Evolutionary conservation across 2,329 filamentous ascomycete species (phyloP).

Genomic region (Diaporthe nobilis): DNA sequence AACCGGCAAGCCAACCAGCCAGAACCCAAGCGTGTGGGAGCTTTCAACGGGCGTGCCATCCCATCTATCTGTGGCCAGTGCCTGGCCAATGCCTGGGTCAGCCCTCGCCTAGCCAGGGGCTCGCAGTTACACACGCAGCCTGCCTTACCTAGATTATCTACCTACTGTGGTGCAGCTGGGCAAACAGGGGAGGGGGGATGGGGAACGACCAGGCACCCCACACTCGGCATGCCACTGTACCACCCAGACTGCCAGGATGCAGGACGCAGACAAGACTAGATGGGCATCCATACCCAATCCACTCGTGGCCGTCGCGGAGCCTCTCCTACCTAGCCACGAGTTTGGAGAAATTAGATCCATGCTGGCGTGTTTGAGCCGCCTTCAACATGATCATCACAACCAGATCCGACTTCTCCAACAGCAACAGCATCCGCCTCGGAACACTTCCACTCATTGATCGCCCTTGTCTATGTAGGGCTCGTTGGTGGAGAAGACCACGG

Average conservation of each 20-base stretch:
- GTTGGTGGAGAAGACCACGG: neutral
- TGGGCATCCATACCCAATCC: slow-evolving; percentile 6
- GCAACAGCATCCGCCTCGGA: neutral
- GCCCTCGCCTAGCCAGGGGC: slow-evolving; percentile 25
- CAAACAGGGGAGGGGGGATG: neutral
- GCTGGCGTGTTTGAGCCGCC: slow-evolving; percentile 29
- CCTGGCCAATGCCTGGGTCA: slow-evolving; percentile 19
- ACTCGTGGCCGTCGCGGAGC: slow-evolving; percentile 6
- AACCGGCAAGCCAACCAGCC: neutral
- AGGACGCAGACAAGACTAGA: neutral
- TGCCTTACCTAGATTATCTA: slow-evolving; percentile 19
- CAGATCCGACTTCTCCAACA: slow-evolving; percentile 1
- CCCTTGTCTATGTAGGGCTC: neutral
- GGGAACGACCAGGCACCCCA: slow-evolving; percentile 19
- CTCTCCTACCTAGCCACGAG: slow-evolving; percentile 31
- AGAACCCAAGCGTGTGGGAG: neutral
- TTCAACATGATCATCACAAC: neutral
- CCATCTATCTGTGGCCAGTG: neutral
- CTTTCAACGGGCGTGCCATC: neutral
- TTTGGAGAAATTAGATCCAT: slow-evolving; percentile 28
- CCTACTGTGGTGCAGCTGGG: neutral
- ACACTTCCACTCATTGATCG: neutral
- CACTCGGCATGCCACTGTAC: slow-evolving; percentile 5
- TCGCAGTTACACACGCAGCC: neutral
- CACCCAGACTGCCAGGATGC: neutral